Evolutionary conservation across 2,329 filamentous ascomycete genomes (phyloP).

Genomic region (Aureobasidium sp.): DNA sequence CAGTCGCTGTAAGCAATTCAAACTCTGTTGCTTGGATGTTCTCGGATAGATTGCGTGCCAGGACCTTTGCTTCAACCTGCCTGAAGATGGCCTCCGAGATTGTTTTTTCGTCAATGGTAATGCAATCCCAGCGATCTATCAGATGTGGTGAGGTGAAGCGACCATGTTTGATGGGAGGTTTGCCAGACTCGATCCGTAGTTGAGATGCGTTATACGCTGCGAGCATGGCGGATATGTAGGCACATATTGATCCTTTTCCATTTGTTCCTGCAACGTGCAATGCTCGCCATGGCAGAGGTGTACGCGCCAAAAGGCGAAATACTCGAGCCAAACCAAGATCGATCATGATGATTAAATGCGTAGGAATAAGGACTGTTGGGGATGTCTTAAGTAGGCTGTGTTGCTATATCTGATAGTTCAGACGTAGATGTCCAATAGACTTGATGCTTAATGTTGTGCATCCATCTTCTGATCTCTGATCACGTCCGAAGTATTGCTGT

Average conservation of each 20-base stretch:
- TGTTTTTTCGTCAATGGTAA: conserved; percentile 66
- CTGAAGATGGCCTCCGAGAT: conserved; percentile 39
- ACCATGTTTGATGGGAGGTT: conserved; percentile 53
- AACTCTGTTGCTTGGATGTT: conserved; percentile 59
- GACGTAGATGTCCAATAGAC: background rate
- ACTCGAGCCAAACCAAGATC: conserved; percentile 54
- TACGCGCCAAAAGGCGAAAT: conserved; percentile 45
- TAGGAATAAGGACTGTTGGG: background rate
- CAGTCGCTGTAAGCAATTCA: conserved; percentile 83
- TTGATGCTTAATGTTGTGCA: background rate
- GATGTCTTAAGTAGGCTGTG: background rate
- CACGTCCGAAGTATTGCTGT: background rate
- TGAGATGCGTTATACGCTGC: conserved; percentile 44
- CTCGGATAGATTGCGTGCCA: conserved; percentile 45
- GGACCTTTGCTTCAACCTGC: conserved; percentile 54
- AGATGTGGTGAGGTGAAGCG: conserved; percentile 91
- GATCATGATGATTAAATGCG: conserved; percentile 41
- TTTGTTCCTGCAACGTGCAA: conserved; percentile 96
- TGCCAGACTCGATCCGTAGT: conserved; percentile 16
- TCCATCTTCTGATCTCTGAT: background rate
- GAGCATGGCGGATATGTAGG: conserved; percentile 73
- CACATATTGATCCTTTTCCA: conserved; percentile 92
- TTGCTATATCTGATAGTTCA: background rate
- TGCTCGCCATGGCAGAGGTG: conserved; percentile 62
- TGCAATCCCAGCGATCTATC: conserved; percentile 87